Evolutionary conservation across 208 protist species (phyloP), one percentile per base, ranked within the genome.

Genomic region (Acanthamoeba triangularis): DNA sequence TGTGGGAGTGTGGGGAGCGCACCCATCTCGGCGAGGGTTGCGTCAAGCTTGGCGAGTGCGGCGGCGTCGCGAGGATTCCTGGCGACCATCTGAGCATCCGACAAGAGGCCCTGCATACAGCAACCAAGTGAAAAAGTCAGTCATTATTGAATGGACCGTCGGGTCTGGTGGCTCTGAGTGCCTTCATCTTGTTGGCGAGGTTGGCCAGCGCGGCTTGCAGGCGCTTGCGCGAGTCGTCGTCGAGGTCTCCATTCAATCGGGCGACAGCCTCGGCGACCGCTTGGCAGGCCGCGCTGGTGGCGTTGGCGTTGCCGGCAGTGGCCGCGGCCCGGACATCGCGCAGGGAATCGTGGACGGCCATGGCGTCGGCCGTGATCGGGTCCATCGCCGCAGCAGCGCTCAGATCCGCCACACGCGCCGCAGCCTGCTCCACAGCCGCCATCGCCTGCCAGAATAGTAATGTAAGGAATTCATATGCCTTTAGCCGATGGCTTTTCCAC

Each of bases 331-430:
- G 47, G 20, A 92, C 54, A 37, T 63, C 85, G 10, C 56, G 33
- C 35, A 92, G 35, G 4, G 85, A n/a, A 52, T 59, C 85, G 56
- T 92, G 85, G 33, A 92, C 52, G 28, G 56, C 85, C 85, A 72
- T 59, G 56, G 85, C 85, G 28, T 92, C 85, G 18, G 47, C 85
- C 61, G 85, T 92, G 0, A 92, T 72, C 5, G 85, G 85, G 44
- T 92, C 85, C 14, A 92, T 41, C 8, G 44, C 49, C 16, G 85
- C 85, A 16, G 54, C 56, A 6, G 85, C 49, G 85, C 85, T 72
- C 20, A 72, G 10, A 23, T 92, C 85, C 20, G 61, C 85, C 30
- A 72, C 33, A 1, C 61, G 30, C 35, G 85, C 85, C 7, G 56
- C 61, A 5, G 56, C 49, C 33, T 92, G 37, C 20, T 92, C 37